Percentiles rank a stretch among this genome's conserved stretches.
phyloP scores from a whole-genome alignment of 2,329 filamentous ascomycete species.

The Paraphoma sp. region DNA sequence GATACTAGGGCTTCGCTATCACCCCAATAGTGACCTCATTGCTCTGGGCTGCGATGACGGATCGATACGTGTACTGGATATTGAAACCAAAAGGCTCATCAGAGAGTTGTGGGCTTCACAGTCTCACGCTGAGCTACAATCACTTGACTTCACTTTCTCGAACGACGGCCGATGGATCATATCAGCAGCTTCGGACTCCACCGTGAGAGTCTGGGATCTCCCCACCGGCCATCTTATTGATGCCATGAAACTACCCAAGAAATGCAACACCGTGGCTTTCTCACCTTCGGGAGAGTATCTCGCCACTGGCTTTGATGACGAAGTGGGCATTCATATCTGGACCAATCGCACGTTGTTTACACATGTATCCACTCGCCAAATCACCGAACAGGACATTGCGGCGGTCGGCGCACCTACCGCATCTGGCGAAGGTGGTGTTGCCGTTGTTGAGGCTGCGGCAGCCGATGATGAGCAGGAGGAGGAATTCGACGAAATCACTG shows the following conservation, averaged over 20 bases:
- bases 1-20: constrained; percentile 80
- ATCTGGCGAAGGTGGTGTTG: constrained; percentile 81
- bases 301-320: constrained; percentile 83
- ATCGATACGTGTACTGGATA: constrained; percentile 86
- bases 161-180: constrained; percentile 94
- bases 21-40: constrained; percentile 81
- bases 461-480: constrained; percentile 57
- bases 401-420: constrained; percentile 72
- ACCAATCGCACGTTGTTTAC: constrained; percentile 92
- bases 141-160: constrained; percentile 70
- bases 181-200: constrained; percentile 79
- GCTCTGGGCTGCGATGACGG: constrained; percentile 89
- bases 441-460: constrained; percentile 78
- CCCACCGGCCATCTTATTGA: constrained; percentile 96
- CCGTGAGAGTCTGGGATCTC: constrained; percentile 90
- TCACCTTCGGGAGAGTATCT: constrained; percentile 91
- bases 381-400: constrained; percentile 77
- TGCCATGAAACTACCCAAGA: constrained; percentile 78
- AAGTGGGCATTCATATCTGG: constrained; percentile 92
- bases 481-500: constrained; percentile 50
- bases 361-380: constrained; percentile 83
- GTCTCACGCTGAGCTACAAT: constrained; percentile 48
- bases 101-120: constrained; percentile 82
- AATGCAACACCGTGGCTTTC: constrained; percentile 85
- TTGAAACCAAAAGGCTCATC: constrained; percentile 88